phyloP scores from a whole-genome alignment of 192 early-diverging fungal species.

The Diversispora eburnea region DNA sequence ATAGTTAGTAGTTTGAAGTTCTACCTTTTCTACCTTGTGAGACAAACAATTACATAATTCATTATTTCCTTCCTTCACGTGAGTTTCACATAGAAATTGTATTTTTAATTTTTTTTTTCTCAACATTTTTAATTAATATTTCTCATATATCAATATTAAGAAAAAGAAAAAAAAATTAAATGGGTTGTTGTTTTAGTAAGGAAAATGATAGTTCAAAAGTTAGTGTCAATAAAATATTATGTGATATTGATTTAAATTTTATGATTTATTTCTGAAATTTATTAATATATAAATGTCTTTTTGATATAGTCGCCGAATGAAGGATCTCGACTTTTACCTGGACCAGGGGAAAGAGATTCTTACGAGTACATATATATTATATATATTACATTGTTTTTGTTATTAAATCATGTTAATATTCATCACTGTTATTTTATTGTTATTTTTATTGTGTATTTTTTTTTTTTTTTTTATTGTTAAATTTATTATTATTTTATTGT shows the following conservation, averaged over 20 bases:
- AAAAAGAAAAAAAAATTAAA: neutral
- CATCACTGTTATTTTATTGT: neutral
- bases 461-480: too few relatives aligned
- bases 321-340: slow-evolving; percentile 8
- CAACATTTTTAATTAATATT: neutral
- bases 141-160: neutral
- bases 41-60: too few relatives aligned
- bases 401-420: neutral
- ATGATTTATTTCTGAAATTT: neutral
- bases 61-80: too few relatives aligned
- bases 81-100: too few relatives aligned
- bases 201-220: slow-evolving; percentile 22
- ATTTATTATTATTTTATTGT: too few relatives aligned
- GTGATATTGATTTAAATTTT: neutral
- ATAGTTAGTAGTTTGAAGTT: too few relatives aligned
- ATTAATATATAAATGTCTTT: neutral
- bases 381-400: neutral
- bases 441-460: too few relatives aligned
- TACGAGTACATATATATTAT: neutral
- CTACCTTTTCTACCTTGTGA: too few relatives aligned
- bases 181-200: slow-evolving; percentile 28
- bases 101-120: too few relatives aligned
- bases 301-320: slow-evolving; percentile 4
- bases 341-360: too few relatives aligned
- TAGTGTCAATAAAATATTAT: neutral